Evolutionary conservation across 768 basidiomycete species (phyloP).

Genomic region (Cystofilobasidium capitatum): DNA sequence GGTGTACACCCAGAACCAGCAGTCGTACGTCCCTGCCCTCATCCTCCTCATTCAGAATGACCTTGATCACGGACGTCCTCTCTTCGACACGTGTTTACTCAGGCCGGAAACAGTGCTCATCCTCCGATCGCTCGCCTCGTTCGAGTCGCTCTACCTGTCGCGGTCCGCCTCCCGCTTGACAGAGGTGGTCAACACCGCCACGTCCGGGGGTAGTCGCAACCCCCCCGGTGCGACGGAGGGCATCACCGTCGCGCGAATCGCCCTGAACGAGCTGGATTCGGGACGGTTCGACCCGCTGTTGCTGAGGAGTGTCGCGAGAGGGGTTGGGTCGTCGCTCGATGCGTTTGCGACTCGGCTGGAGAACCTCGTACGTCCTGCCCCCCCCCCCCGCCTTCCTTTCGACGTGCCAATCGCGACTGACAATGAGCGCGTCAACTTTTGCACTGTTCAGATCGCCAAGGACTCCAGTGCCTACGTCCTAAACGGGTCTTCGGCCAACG

Average conservation of each 20-base stretch:
- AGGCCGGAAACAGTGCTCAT: slow-evolving; percentile 89
- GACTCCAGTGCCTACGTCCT: slow-evolving; percentile 71
- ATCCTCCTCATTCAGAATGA: background rate
- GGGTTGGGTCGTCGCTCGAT: slow-evolving; percentile 60
- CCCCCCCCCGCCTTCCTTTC: background rate
- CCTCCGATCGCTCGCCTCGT: slow-evolving; percentile 67
- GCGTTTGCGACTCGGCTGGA: slow-evolving; percentile 57
- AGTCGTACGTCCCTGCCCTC: slow-evolving; percentile 52
- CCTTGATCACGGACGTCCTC: background rate
- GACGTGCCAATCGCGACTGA: background rate
- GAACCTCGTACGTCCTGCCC: slow-evolving; percentile 49
- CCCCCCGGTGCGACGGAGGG: slow-evolving; percentile 72
- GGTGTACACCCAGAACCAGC: slow-evolving; percentile 67
- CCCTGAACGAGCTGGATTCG: slow-evolving; percentile 85
- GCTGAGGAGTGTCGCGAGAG: slow-evolving; percentile 66
- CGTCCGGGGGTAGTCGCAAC: slow-evolving; percentile 58
- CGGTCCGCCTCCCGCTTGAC: slow-evolving; percentile 73
- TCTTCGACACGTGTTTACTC: slow-evolving; percentile 6
- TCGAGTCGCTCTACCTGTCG: slow-evolving; percentile 81
- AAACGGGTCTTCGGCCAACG: slow-evolving; percentile 64
- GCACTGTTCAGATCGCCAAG: slow-evolving; percentile 49
- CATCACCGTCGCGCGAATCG: slow-evolving; percentile 58
- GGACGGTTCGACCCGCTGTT: slow-evolving; percentile 87
- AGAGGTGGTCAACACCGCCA: slow-evolving; percentile 67
- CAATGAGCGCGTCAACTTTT: background rate